A percentile compares a stretch with the other conserved stretches of the same genome.
Conservation (phyloP, 495 filamentous ascomycete species). For the Hypoxylon cercidicola region DNA sequence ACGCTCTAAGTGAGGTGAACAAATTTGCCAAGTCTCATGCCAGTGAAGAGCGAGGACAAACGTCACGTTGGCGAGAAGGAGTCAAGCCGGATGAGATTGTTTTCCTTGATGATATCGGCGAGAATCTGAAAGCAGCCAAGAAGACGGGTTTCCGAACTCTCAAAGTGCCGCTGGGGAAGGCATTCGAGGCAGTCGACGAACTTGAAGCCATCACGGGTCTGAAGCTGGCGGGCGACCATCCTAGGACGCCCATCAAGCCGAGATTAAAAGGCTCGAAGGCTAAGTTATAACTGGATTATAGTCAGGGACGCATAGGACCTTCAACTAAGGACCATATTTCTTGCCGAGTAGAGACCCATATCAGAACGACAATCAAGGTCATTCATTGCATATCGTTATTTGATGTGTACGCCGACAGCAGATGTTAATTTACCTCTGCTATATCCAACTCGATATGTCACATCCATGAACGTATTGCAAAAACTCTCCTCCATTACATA, state of each 20-base stretch:
- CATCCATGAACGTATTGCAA: too few species aligned
- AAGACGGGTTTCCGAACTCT: constrained; percentile 81
- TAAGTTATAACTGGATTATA: constrained; percentile 48
- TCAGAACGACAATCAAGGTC: background rate
- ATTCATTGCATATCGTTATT: too few species aligned
- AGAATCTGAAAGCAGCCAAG: constrained; percentile 87
- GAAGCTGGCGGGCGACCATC: constrained; percentile 56
- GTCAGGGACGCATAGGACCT: background rate
- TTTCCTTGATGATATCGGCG: constrained; percentile 96
- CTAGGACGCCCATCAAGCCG: constrained; percentile 54
- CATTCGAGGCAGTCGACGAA: constrained; percentile 73
- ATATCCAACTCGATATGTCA: too few species aligned
- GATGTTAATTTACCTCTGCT: too few species aligned
- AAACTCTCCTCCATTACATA: background rate
- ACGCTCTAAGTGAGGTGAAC: constrained; percentile 73
- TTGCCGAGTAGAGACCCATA: background rate
- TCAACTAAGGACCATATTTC: too few species aligned
- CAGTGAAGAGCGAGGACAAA: constrained; percentile 44
- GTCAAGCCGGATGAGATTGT: constrained; percentile 75
- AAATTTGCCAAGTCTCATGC: constrained; percentile 63
- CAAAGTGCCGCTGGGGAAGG: constrained; percentile 81
- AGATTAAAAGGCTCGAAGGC: constrained; percentile 47
- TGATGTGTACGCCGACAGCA: too few species aligned
- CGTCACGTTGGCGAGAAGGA: constrained; percentile 60
- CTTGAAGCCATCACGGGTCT: constrained; percentile 63